A percentile compares a stretch with the other conserved stretches of the same genome.
Evolutionary conservation across 176 grass and related monocot species (phyloP).

Genomic region (Rhipidocladum racemiflorum): DNA sequence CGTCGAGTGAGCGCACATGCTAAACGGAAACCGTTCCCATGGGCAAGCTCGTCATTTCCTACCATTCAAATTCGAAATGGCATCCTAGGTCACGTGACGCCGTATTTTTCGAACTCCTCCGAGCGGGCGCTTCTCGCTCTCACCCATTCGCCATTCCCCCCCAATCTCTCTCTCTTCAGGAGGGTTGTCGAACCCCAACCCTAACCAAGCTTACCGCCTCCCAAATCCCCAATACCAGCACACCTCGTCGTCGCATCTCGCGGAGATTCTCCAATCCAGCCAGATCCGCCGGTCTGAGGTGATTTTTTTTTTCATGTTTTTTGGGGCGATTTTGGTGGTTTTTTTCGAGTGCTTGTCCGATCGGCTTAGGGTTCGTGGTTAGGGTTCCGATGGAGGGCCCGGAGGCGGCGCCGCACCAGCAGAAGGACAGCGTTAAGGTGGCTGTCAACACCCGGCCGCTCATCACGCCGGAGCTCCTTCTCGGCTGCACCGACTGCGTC

Average conservation of each 20-base stretch:
- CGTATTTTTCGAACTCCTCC: slow-evolving; percentile 49
- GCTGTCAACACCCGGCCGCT: slow-evolving; percentile 91
- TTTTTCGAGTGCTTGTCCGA: background rate
- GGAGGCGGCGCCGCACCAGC: slow-evolving; percentile 39
- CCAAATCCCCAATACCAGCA: background rate
- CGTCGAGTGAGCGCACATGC: background rate
- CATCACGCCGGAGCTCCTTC: slow-evolving; percentile 77
- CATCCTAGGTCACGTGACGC: slow-evolving; percentile 9
- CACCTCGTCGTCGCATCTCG: background rate
- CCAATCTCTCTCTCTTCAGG: background rate
- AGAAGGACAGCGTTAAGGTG: slow-evolving; percentile 83
- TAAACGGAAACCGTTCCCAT: background rate
- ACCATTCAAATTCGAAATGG: slow-evolving; percentile 51
- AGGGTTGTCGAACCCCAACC: slow-evolving; percentile 26
- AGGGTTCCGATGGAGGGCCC: slow-evolving; percentile 48
- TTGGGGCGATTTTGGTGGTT: background rate
- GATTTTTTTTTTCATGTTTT: background rate
- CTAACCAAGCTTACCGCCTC: background rate
- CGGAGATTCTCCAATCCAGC: background rate
- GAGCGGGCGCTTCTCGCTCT: slow-evolving; percentile 44
- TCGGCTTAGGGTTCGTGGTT: background rate
- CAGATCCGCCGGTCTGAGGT: background rate
- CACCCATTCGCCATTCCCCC: slow-evolving; percentile 15
- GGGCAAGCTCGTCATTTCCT: slow-evolving; percentile 26
- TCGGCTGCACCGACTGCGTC: slow-evolving; percentile 79